These are phyloP conservation scores for Ogataea thermomethanolica DNA, from an alignment of 805 yeast species.

Conservation along the genomic window DNA sequence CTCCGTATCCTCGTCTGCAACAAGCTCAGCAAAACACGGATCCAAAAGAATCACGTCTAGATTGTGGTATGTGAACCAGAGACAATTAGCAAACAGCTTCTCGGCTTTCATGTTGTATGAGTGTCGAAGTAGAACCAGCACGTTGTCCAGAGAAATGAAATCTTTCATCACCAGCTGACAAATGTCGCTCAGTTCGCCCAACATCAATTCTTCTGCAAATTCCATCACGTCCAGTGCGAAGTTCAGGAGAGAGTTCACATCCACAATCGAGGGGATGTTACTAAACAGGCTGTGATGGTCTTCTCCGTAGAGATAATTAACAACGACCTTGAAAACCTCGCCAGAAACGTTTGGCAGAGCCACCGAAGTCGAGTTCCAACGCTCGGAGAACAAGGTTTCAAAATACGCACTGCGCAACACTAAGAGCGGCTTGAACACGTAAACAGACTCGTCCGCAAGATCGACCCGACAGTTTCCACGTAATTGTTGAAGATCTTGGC, in stretches of 20 bases:
- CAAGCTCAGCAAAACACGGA: conserved; percentile 31
- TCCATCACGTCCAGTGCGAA: conserved; percentile 55
- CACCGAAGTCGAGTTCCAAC: conserved; percentile 43
- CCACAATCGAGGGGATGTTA: conserved; percentile 21
- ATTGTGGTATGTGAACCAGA: conserved; percentile 67
- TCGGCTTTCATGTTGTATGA: conserved; percentile 50
- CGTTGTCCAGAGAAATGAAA: conserved; percentile 57
- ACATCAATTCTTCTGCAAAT: conserved; percentile 58
- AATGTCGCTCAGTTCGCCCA: conserved; percentile 54
- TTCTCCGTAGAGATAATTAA: conserved; percentile 57
- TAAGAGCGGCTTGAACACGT: conserved; percentile 52
- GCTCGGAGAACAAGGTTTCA: conserved; percentile 48
- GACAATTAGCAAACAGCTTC: conserved; percentile 55
- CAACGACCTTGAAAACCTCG: conserved; percentile 44
- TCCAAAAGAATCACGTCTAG: conserved; percentile 59
- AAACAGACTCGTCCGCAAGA: conserved; percentile 45
- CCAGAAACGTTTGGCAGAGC: conserved; percentile 40
- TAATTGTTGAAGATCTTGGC: conserved; percentile 15
- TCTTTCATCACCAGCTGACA: conserved; percentile 61
- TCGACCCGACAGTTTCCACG: conserved; percentile 34
- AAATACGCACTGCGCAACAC: conserved; percentile 59
- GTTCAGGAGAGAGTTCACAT: conserved; percentile 44
- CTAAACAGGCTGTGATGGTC: conserved; percentile 41
- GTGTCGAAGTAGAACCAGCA: conserved; percentile 50
- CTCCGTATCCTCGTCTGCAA: conserved; percentile 18